Percentiles rank a stretch among this genome's conserved stretches.
phyloP scores from a whole-genome alignment of 495 filamentous ascomycete genomes.

The Lindgomyces ingoldianus region DNA sequence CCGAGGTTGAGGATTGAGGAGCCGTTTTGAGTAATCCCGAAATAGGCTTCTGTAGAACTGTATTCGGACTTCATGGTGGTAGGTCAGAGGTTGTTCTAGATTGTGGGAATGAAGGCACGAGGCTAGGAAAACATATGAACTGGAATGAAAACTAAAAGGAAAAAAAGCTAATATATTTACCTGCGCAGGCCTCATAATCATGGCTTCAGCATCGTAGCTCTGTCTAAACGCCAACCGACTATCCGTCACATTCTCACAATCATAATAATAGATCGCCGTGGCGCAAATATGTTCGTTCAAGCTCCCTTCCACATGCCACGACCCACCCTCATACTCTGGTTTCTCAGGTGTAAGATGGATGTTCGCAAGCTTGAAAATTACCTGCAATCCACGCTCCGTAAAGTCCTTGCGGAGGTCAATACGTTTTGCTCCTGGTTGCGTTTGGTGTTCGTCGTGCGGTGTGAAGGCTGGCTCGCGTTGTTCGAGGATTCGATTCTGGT shows the following conservation, averaged over 20 bases:
- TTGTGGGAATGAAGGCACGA: not conserved
- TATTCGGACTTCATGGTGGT: not conserved
- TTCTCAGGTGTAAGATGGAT: slow-evolving; percentile 63
- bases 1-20: not conserved
- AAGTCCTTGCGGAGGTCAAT: slow-evolving; percentile 42
- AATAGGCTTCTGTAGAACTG: not conserved
- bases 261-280: slow-evolving; percentile 49
- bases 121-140: not conserved
- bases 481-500: slow-evolving; percentile 29
- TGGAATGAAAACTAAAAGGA: not conserved
- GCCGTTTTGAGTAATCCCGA: not conserved
- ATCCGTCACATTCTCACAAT: slow-evolving; percentile 56
- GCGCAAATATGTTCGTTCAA: slow-evolving; percentile 33
- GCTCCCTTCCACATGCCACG: slow-evolving; percentile 16
- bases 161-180: not conserved
- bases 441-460: not conserved
- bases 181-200: slow-evolving; percentile 6
- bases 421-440: too few species aligned
- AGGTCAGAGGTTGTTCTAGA: not conserved
- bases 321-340: slow-evolving; percentile 50
- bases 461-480: slow-evolving; percentile 46
- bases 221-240: slow-evolving; percentile 4
- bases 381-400: slow-evolving; percentile 50
- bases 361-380: slow-evolving; percentile 65
- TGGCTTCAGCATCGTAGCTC: not conserved